A percentile compares a stretch with the other conserved stretches of the same genome.
Evolutionary conservation across 768 basidiomycete genomes (phyloP).

Genomic region (Terana coerulea): DNA sequence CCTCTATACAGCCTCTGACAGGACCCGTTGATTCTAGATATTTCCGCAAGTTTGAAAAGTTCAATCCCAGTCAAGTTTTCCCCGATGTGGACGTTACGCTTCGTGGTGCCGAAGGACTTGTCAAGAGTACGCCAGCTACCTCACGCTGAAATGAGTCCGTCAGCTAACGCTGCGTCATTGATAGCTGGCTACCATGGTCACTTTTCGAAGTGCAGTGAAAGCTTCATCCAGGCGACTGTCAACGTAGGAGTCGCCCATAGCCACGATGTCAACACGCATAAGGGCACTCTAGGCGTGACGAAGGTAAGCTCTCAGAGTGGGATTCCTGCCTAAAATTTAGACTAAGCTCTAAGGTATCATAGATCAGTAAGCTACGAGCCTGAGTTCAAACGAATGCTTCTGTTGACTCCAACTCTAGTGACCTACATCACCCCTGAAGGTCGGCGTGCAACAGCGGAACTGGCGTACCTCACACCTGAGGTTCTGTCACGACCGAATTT

Average conservation of each 20-base stretch:
- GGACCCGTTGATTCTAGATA: constrained; percentile 40
- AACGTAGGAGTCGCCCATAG: constrained; percentile 48
- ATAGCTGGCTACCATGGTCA: constrained; percentile 53
- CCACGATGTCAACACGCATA: constrained; percentile 53
- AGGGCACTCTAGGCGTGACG: constrained; percentile 57
- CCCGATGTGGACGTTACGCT: constrained; percentile 43
- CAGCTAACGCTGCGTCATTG: not conserved
- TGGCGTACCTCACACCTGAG: constrained; percentile 61
- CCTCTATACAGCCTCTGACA: not conserved
- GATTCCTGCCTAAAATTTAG: not conserved
- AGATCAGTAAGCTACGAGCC: not conserved
- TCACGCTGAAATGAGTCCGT: not conserved
- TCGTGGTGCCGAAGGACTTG: constrained; percentile 52
- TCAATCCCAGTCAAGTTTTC: constrained; percentile 44
- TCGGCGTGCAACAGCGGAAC: constrained; percentile 58
- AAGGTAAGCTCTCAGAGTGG: constrained; percentile 35
- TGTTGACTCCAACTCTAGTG: too few species aligned
- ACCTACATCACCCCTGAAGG: constrained; percentile 55
- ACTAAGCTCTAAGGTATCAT: not conserved
- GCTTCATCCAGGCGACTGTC: constrained; percentile 53
- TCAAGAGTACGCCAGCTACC: constrained; percentile 29
- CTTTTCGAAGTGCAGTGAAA: constrained; percentile 39
- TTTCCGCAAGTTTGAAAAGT: constrained; percentile 66
- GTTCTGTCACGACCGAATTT: constrained; percentile 66
- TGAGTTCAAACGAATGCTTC: too few species aligned